Evolutionary conservation across 2,329 filamentous ascomycete genomes (phyloP).

Genomic region (Bimuria novae-zelandiae): DNA sequence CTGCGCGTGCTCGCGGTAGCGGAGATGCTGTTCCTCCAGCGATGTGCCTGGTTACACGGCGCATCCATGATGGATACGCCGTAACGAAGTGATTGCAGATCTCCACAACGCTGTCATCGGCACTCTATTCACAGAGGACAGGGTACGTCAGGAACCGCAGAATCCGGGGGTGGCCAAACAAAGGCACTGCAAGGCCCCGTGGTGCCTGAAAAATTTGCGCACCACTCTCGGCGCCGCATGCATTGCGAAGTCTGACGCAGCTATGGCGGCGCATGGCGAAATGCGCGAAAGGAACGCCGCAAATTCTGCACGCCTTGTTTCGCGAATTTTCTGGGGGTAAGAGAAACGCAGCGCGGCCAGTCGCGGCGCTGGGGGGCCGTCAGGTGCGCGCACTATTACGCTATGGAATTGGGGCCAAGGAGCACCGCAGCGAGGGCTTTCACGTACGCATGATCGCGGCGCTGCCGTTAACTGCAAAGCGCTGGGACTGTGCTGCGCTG

Average conservation of each 20-base stretch:
- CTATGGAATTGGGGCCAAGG: conserved; percentile 29
- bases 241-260: conserved; percentile 23
- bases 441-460: conserved; percentile 40
- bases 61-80: no score
- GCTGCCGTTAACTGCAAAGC: conserved; percentile 52
- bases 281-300: conserved; percentile 31
- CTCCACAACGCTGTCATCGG: neutral
- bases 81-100: neutral
- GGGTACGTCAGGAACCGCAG: neutral
- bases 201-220: conserved; percentile 4
- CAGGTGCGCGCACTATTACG: conserved; percentile 40
- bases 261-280: conserved; percentile 15
- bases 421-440: conserved; percentile 20
- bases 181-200: no score
- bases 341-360: conserved; percentile 26
- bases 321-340: conserved; percentile 9
- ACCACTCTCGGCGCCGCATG: neutral
- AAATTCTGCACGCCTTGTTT: conserved; percentile 18
- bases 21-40: conserved; percentile 13
- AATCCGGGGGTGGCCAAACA: conserved; percentile 5
- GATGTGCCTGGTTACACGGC: neutral
- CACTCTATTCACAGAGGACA: neutral
- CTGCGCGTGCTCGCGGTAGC: neutral
- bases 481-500: conserved; percentile 13
- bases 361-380: conserved; percentile 16